Evolutionary conservation across 257 asterid genomes (phyloP).

Genomic region (Petunia secreta): DNA sequence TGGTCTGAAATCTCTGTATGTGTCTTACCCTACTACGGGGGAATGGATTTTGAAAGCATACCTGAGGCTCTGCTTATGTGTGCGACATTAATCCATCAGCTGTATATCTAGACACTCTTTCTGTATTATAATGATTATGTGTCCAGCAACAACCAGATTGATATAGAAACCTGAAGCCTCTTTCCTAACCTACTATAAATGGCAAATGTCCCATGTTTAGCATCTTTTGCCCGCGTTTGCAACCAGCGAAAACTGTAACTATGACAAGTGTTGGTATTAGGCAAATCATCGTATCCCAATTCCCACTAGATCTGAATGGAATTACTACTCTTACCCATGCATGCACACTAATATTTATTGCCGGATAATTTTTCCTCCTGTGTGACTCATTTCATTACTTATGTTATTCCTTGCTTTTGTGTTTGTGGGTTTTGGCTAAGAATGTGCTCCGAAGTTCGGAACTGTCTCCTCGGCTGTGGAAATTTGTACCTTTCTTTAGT

Average conservation of each 20-base stretch:
- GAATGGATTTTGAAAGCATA: background rate
- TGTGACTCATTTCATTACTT: background rate
- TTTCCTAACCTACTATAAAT: background rate
- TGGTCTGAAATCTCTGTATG: slow-evolving; percentile 10
- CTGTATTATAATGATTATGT: background rate
- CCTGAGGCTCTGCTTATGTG: slow-evolving; percentile 5
- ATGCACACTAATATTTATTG: background rate
- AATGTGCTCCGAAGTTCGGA: background rate
- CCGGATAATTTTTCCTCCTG: background rate
- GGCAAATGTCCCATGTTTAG: background rate
- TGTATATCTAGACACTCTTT: slow-evolving; percentile 12
- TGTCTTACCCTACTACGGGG: background rate
- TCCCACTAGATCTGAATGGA: background rate
- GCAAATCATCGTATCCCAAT: slow-evolving; percentile 11
- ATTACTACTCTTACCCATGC: background rate
- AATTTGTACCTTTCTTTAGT: slow-evolving; percentile 20
- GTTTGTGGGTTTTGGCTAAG: slow-evolving; percentile 20
- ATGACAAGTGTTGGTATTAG: background rate
- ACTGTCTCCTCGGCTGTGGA: slow-evolving; percentile 23
- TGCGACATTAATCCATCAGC: slow-evolving; percentile 1
- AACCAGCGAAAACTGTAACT: slow-evolving; percentile 6
- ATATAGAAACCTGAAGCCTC: slow-evolving; percentile 19
- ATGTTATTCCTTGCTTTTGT: slow-evolving; percentile 2
- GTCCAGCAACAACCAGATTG: slow-evolving; percentile 6
- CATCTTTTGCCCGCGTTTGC: slow-evolving; percentile 9